Evolutionary conservation across 192 early-diverging fungal genomes (phyloP), one percentile per base, ranked within the genome.

Genomic region (Coemansia biformis): DNA sequence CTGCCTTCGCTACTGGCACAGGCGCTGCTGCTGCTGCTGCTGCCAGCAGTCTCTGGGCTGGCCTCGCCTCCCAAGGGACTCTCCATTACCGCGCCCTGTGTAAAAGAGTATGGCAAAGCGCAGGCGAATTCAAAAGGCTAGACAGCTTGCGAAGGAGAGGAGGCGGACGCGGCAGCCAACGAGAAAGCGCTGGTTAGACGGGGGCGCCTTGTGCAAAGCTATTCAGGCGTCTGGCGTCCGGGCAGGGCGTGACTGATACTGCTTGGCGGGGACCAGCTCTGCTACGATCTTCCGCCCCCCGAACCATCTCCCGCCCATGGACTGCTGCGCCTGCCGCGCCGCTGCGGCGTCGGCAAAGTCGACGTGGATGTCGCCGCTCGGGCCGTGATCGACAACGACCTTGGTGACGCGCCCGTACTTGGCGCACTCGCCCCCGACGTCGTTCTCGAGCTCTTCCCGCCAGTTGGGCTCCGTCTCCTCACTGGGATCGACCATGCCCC

Each of bases 301-400:
- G 78, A 96, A 96, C 83, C 88, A 96, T 24, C 93, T 74, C 4
- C 83, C 84, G 63, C 90, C 83, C 48, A 96, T 74, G 10, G 82
- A 79, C 41, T 77, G 66, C 16, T 85, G 67, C 26, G 93, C 91
- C 31, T 54, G 58, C 26, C 82, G 71, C 8, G 86, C 85, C 31
- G 85, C 71, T 22, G 76, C 70, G 11, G 79, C 62, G 28, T 72
- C 71, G 42, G 84, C 84, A 78, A 91, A 96, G 59, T 86, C 86
- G 46, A 96, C 58, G 54, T 83, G 91, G 41, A 96, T 82, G 46
- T 86, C 79, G 32, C 91, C 90, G 82, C 54, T 48, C 12, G 76
- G 76, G 10, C 86, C 80, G 13, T 52, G 57, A 40, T 90, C 83
- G 16, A 92, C 84, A 48, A 76, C 66, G 39, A 93, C 84, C 48